A percentile compares a stretch with the other conserved stretches of the same genome.
phyloP scores from a whole-genome alignment of 305 asterid genomes.

The Solanum aculeatissimum region DNA sequence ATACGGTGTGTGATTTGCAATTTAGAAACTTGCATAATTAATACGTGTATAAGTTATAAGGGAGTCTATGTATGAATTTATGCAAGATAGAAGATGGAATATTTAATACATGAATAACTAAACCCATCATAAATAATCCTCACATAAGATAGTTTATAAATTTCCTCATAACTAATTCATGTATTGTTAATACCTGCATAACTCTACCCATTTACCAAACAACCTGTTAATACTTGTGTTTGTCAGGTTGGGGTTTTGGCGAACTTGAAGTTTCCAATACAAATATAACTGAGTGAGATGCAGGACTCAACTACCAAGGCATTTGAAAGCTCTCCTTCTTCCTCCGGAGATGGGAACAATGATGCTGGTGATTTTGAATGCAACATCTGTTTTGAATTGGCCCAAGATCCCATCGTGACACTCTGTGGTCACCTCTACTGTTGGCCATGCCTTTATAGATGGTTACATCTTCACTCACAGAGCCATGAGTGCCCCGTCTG shows the following conservation, averaged over 20 bases:
- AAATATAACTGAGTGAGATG: not conserved
- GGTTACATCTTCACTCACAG: constrained; percentile 56
- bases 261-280: not conserved
- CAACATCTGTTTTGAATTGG: constrained; percentile 64
- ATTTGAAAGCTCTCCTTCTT: constrained; percentile 14
- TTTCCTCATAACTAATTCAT: no score
- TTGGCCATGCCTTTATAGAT: constrained; percentile 70
- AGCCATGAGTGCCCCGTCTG: constrained; percentile 72
- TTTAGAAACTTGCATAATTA: no score
- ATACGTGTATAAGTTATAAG: no score
- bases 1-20: no score
- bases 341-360: constrained; percentile 20
- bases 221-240: not conserved
- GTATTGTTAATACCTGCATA: no score
- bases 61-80: no score
- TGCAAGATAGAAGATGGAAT: no score
- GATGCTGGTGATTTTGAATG: constrained; percentile 63
- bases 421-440: constrained; percentile 77
- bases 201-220: no score
- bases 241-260: not conserved
- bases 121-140: no score
- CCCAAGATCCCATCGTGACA: constrained; percentile 61
- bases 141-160: no score
- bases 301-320: constrained; percentile 12
- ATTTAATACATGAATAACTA: no score